phyloP scores from a whole-genome alignment of 495 filamentous ascomycete genomes.

The Penicillium waksmanii region DNA sequence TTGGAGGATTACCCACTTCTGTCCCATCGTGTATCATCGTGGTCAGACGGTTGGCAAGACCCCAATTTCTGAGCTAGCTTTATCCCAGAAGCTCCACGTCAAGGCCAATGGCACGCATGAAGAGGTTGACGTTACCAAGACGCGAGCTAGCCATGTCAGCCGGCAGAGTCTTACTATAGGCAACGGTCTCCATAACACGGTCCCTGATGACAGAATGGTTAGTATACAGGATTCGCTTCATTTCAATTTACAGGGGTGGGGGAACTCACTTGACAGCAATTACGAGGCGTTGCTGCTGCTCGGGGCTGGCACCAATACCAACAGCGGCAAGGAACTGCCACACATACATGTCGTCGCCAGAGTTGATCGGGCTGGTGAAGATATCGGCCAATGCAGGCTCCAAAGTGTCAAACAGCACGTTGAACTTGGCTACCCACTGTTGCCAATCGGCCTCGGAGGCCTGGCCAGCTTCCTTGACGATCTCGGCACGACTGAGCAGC shows the following conservation, averaged over 20 bases:
- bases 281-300: slow-evolving; percentile 92
- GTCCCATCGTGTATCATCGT: background rate
- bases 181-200: slow-evolving; percentile 94
- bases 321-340: slow-evolving; percentile 97
- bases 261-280: slow-evolving; percentile 82
- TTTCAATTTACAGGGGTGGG: background rate
- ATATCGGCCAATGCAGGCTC: slow-evolving; percentile 81
- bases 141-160: slow-evolving; percentile 79
- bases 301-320: slow-evolving; percentile 86
- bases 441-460: slow-evolving; percentile 74
- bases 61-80: background rate
- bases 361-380: slow-evolving; percentile 82
- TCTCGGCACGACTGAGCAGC: slow-evolving; percentile 90
- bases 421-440: slow-evolving; percentile 82
- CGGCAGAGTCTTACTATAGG: slow-evolving; percentile 84
- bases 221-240: slow-evolving; percentile 11
- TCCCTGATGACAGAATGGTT: slow-evolving; percentile 56
- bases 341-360: slow-evolving; percentile 88
- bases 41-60: background rate
- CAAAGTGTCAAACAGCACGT: slow-evolving; percentile 80
- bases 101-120: slow-evolving; percentile 96
- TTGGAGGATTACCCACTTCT: background rate
- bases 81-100: slow-evolving; percentile 92
- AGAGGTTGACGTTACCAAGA: slow-evolving; percentile 90
- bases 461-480: slow-evolving; percentile 77